A percentile compares a stretch with the other conserved stretches of the same genome.
Evolutionary conservation across 164 flowering plant species (phyloP).

Genomic region (Litsea cubeba): DNA sequence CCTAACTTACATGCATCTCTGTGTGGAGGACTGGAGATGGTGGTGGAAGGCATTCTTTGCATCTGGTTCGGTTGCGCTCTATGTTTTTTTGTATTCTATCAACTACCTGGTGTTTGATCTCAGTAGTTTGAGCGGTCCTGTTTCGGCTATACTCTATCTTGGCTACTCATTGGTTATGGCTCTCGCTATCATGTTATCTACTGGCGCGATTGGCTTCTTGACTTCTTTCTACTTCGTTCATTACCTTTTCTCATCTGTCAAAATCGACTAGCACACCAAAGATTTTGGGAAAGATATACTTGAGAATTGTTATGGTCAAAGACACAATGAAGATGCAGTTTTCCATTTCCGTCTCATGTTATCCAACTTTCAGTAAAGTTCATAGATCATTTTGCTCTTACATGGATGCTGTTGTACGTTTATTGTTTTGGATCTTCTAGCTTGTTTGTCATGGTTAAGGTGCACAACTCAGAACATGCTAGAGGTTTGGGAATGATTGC

Average conservation of each 20-base stretch:
- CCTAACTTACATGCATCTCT: slow-evolving; percentile 35
- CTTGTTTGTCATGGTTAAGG: background rate
- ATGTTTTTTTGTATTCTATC: slow-evolving; percentile 31
- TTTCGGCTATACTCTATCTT: slow-evolving; percentile 29
- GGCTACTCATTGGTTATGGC: slow-evolving; percentile 33
- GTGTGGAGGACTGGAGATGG: slow-evolving; percentile 40
- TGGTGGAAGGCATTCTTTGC: slow-evolving; percentile 43
- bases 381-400: background rate
- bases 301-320: background rate
- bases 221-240: slow-evolving; percentile 32
- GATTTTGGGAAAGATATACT: background rate
- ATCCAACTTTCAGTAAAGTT: background rate
- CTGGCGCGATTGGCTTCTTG: slow-evolving; percentile 32
- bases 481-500: too few relatives aligned
- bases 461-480: too few relatives aligned
- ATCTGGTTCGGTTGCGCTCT: slow-evolving; percentile 32
- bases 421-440: background rate
- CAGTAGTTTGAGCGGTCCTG: slow-evolving; percentile 31
- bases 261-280: slow-evolving; percentile 19
- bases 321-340: background rate
- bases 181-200: slow-evolving; percentile 30
- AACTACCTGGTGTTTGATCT: slow-evolving; percentile 32
- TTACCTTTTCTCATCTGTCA: slow-evolving; percentile 34
- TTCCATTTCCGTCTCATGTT: background rate
- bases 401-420: background rate